A percentile compares a stretch with the other conserved stretches of the same genome.
Evolutionary conservation across 768 basidiomycete genomes (phyloP).

Genomic region (Neoboletus magnificus): DNA sequence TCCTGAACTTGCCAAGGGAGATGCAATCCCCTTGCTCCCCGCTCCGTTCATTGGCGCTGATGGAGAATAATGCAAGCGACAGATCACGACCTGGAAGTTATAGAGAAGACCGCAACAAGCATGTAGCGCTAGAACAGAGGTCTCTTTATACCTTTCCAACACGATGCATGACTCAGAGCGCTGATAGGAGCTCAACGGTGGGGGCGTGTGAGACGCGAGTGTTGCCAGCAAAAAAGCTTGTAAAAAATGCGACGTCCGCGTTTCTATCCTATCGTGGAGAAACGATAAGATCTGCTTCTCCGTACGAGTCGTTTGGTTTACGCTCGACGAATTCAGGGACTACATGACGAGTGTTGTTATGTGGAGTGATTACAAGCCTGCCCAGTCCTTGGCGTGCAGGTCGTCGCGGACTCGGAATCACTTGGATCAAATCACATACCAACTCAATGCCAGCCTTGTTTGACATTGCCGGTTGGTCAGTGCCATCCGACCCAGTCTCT

Average conservation of each 20-base stretch:
- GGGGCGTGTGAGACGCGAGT: slow-evolving; percentile 15
- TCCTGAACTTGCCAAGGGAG: not conserved
- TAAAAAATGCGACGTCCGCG: slow-evolving; percentile 21
- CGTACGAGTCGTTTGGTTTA: not conserved
- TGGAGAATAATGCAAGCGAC: not conserved
- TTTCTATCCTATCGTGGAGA: slow-evolving; percentile 7
- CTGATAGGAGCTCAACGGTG: not conserved
- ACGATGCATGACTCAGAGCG: slow-evolving; percentile 11
- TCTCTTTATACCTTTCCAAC: slow-evolving; percentile 17
- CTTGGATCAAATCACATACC: slow-evolving; percentile 2
- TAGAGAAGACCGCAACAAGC: not conserved
- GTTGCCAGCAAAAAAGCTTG: not conserved
- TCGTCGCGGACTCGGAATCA: slow-evolving; percentile 2
- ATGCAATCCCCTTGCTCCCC: not conserved
- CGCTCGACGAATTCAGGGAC: not conserved
- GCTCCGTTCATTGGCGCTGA: slow-evolving; percentile 11
- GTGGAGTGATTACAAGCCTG: not conserved
- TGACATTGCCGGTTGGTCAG: slow-evolving; percentile 67
- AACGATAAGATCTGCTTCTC: not conserved
- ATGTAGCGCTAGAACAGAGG: not conserved
- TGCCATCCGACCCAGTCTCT: slow-evolving; percentile 42
- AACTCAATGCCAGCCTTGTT: slow-evolving; percentile 42
- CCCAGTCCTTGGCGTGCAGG: not conserved
- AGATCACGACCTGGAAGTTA: not conserved
- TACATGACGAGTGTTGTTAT: not conserved